Conservation (phyloP, 2,329 filamentous ascomycete genomes). For the Exophiala sp. region DNA sequence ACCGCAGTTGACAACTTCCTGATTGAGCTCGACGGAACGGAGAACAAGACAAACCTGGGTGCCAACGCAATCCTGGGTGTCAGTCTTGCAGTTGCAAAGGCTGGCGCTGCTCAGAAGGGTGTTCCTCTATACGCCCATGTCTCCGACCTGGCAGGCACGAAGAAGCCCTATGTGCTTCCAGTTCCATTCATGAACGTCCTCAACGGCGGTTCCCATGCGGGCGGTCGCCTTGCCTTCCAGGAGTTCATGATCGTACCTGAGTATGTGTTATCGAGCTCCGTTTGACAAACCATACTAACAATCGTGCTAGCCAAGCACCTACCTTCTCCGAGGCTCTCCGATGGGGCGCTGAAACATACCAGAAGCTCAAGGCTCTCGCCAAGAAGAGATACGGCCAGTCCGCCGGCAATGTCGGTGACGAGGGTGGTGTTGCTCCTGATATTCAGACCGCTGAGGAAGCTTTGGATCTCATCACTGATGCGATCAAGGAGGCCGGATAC, state of each 20-base stretch:
- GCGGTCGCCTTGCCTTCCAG: constrained; percentile 91
- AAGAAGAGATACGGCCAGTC: constrained; percentile 99
- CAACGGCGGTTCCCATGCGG: constrained; percentile 93
- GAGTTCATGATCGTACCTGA: constrained; percentile 94
- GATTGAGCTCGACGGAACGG: constrained; percentile 70
- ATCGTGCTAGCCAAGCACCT: constrained; percentile 63
- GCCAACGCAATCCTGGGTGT: constrained; percentile 61
- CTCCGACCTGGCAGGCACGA: constrained; percentile 81
- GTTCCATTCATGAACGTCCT: constrained; percentile 94
- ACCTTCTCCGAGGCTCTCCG: constrained; percentile 95
- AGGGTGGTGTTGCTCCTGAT: constrained; percentile 98
- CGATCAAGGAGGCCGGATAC: constrained; percentile 94
- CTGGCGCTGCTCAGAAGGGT: constrained; percentile 82
- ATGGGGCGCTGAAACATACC: constrained; percentile 96
- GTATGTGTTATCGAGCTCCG: constrained; percentile 44
- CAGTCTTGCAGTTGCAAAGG: constrained; percentile 67
- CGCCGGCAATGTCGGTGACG: constrained; percentile 97
- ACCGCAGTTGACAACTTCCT: constrained; percentile 79
- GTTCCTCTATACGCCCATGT: constrained; percentile 85
- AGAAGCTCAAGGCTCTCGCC: constrained; percentile 90
- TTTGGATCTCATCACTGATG: constrained; percentile 88
- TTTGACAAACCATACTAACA: constrained; percentile 10
- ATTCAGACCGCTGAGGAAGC: constrained; percentile 97
- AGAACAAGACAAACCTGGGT: constrained; percentile 58
- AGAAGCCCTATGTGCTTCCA: constrained; percentile 86